phyloP scores from a whole-genome alignment of 208 protist genomes.

The Acanthamoeba culbertsoni region DNA sequence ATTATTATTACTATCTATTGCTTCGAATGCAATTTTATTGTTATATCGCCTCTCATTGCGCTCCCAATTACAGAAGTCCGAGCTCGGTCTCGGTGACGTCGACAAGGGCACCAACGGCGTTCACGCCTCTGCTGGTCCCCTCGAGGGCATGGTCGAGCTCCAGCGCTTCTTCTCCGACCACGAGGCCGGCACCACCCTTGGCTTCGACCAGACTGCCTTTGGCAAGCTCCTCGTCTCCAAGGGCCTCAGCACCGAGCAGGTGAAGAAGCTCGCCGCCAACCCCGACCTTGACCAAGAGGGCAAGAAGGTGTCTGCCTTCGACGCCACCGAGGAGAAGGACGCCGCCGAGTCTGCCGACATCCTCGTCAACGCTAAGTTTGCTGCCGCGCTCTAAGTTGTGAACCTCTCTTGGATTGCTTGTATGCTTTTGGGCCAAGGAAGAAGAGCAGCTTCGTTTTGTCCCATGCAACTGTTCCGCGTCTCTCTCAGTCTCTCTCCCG shows the following conservation, averaged over 20 bases:
- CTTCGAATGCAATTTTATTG: neutral
- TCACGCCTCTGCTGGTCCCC: slow-evolving; percentile 50
- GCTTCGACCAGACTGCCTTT: slow-evolving; percentile 49
- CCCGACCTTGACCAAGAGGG: slow-evolving; percentile 53
- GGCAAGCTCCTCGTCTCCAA: slow-evolving; percentile 58
- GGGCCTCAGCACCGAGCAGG: slow-evolving; percentile 43
- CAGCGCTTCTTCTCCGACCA: slow-evolving; percentile 59
- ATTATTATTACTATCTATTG: neutral
- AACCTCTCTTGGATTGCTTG: neutral
- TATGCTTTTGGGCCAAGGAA: neutral
- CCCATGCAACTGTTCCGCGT: no score
- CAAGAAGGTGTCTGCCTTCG: slow-evolving; percentile 62
- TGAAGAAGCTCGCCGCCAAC: slow-evolving; percentile 52
- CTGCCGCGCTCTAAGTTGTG: neutral
- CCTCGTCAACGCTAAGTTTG: slow-evolving; percentile 31
- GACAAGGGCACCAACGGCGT: slow-evolving; percentile 61
- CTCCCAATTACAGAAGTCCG: slow-evolving; percentile 15
- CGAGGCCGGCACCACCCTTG: slow-evolving; percentile 42
- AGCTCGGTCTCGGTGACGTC: slow-evolving; percentile 51
- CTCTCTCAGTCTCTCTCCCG: no score
- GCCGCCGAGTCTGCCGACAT: slow-evolving; percentile 1
- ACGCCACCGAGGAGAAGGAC: slow-evolving; percentile 55
- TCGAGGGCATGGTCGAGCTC: slow-evolving; percentile 64
- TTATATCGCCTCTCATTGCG: neutral
- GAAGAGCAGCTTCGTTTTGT: neutral